Base-by-base conservation (phyloP, 2,329 filamentous ascomycete species). In the Scedosporium dehoogii region DNA sequence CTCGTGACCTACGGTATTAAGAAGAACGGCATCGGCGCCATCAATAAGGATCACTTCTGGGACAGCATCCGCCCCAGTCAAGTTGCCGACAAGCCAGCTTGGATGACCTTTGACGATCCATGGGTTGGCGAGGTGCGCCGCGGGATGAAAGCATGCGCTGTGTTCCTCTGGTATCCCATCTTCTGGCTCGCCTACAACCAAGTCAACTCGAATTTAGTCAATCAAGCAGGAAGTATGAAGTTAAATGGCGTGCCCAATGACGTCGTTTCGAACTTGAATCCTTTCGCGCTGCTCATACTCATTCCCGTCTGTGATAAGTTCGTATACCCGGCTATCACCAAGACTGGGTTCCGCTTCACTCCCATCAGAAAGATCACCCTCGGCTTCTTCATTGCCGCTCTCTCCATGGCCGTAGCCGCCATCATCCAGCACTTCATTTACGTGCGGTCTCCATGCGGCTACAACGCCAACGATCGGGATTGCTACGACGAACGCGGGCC, bases 41-140 rank as follows among this genome's bases (percentile, higher is more conserved):
- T 87, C 68, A 79, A 83, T 64, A 76, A 78, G 60, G 77, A 78
- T 6, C 76, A 78, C 25, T 78, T 90, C 73, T 92, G 88, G 85
- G 82, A 90, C 44, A 75, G 75, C 7, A 85, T 87, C 64, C 90
- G 90, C 77, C 89, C 88, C 1, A 75, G 75, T n/a, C 81, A 89
- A 46, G 76, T 78, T 23, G 75, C 79, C 51, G 74, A 74, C 21
- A 84, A 83, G 44, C 88, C 85, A 0, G 66, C 68, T 0, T 91
- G 87, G 87, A 92, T 92, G 86, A 88, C 82, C 2, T 91, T 91
- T 68, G 88, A 92, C 65, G 89, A 92, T 67, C 83, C 82, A 21
- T 92, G 88, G 88, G 88, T 92, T 44, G 88, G 90, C 69, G 87
- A 91, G 70, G 81, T 91, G 29, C 79, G 79, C 53, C 85, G 89